Percentiles rank a stretch among this genome's conserved stretches.
Conservation (phyloP, 179 eudicot species). For the Patellifolia procumbens region DNA sequence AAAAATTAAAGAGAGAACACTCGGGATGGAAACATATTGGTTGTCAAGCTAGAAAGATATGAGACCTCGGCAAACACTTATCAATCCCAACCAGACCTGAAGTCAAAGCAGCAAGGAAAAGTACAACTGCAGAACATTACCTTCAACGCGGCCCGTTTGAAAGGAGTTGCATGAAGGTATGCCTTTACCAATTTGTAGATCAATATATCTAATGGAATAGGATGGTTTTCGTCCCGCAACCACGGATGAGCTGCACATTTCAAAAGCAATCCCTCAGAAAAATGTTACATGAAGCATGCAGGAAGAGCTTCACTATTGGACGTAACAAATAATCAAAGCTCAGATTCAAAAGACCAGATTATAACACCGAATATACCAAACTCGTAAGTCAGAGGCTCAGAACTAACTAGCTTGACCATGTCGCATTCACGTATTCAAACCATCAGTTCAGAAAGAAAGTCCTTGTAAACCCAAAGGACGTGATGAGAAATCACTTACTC, state of each 20-base stretch:
- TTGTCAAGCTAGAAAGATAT: too few relatives aligned
- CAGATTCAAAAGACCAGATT: neutral
- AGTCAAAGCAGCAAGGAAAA: neutral
- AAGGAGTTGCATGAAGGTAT: conserved; percentile 63
- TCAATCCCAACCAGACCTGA: neutral
- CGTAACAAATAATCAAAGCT: neutral
- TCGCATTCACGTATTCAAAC: neutral
- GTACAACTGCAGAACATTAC: conserved; percentile 30
- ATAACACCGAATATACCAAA: neutral
- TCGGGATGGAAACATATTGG: neutral
- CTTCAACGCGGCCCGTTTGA: conserved; percentile 74
- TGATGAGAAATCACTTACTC: conserved; percentile 46
- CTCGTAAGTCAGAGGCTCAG: neutral
- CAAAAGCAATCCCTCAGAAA: conserved; percentile 9
- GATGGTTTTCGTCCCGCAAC: conserved; percentile 56
- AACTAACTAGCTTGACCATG: neutral
- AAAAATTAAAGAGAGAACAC: neutral
- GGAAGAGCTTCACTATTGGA: conserved; percentile 1
- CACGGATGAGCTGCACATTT: conserved; percentile 77
- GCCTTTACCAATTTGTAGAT: conserved; percentile 73
- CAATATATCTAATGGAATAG: conserved; percentile 65
- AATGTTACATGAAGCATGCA: neutral
- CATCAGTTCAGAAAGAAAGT: neutral
- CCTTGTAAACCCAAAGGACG: neutral
- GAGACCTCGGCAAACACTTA: neutral